Percentiles rank a stretch among this genome's conserved stretches.
These are phyloP conservation scores for Gnetum montanum DNA, from an alignment of 75 land plant species.

Conservation along the genomic window DNA sequence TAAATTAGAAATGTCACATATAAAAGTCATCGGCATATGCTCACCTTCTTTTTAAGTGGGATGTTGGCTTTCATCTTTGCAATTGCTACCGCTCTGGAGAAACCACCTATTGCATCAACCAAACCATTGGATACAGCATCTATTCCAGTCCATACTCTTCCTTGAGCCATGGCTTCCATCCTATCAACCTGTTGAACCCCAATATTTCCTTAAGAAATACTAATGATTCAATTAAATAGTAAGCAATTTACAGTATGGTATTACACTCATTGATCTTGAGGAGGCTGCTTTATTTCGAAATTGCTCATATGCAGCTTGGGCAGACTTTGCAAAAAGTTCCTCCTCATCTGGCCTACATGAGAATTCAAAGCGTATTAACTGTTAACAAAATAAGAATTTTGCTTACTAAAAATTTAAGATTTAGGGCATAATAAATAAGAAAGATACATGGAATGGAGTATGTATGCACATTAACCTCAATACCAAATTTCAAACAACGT, in stretches of 20 bases:
- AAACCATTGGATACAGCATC: slow-evolving; percentile 72
- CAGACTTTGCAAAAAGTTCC: slow-evolving; percentile 74
- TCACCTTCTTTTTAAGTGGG: slow-evolving; percentile 67
- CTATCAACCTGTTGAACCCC: slow-evolving; percentile 66
- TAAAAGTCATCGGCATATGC: neutral
- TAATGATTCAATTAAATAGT: neutral
- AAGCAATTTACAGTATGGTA: slow-evolving; percentile 1
- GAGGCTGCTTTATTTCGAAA: slow-evolving; percentile 93
- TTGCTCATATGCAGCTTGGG: slow-evolving; percentile 58
- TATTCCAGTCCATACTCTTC: slow-evolving; percentile 93
- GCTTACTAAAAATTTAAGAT: too few relatives aligned
- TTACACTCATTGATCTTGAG: slow-evolving; percentile 89
- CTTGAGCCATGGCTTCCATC: slow-evolving; percentile 96
- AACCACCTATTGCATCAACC: slow-evolving; percentile 94
- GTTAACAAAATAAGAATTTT: too few relatives aligned
- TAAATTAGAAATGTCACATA: slow-evolving; percentile 4
- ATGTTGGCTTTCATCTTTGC: slow-evolving; percentile 85
- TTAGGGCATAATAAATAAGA: too few relatives aligned
- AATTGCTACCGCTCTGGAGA: slow-evolving; percentile 83
- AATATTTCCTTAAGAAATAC: too few relatives aligned
- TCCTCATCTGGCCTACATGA: slow-evolving; percentile 79
- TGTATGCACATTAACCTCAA: too few relatives aligned
- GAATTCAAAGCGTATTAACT: neutral
- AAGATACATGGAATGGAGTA: too few relatives aligned
- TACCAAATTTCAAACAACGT: too few relatives aligned